Conservation (phyloP, 2,329 filamentous ascomycete species). For the Chaetomium sp. region DNA sequence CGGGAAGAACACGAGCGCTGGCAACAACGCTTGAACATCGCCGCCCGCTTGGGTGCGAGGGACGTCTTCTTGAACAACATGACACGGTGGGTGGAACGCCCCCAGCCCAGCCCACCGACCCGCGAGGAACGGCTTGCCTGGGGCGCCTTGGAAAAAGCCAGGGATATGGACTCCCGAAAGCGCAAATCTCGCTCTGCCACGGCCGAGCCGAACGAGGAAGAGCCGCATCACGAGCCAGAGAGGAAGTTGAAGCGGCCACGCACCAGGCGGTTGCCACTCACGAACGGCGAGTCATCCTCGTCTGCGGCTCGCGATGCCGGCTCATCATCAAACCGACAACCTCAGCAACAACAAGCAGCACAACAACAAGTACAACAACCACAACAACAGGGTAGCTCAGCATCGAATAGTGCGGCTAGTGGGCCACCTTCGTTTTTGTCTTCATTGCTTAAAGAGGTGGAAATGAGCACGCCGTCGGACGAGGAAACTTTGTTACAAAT, state of each 20-base stretch:
- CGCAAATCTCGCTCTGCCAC: slow-evolving; percentile 72
- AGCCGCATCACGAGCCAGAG: slow-evolving; percentile 70
- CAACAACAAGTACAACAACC: slow-evolving; percentile 2
- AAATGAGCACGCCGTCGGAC: slow-evolving; percentile 62
- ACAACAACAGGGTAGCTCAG: slow-evolving; percentile 6
- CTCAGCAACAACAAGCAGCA: slow-evolving; percentile 19
- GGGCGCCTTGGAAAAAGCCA: slow-evolving; percentile 86
- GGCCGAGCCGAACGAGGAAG: slow-evolving; percentile 68
- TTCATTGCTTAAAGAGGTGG: slow-evolving; percentile 85
- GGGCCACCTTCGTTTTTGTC: slow-evolving; percentile 79
- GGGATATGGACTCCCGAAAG: slow-evolving; percentile 72
- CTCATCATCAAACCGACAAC: slow-evolving; percentile 31
- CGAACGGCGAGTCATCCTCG: slow-evolving; percentile 49
- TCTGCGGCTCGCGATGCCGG: slow-evolving; percentile 31
- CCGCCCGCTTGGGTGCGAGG: slow-evolving; percentile 73
- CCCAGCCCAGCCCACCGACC: slow-evolving; percentile 61
- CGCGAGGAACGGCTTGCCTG: slow-evolving; percentile 82
- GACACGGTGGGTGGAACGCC: slow-evolving; percentile 60
- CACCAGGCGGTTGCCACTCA: slow-evolving; percentile 64
- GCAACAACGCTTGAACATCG: slow-evolving; percentile 82
- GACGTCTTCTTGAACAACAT: slow-evolving; percentile 70
- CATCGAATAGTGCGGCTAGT: slow-evolving; percentile 40
- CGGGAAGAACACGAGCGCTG: slow-evolving; percentile 68
- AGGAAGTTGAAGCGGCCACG: slow-evolving; percentile 86
- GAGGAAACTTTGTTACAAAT: slow-evolving; percentile 54